phyloP scores from a whole-genome alignment of 139 green algal genomes.

The Asterochloris erici region DNA sequence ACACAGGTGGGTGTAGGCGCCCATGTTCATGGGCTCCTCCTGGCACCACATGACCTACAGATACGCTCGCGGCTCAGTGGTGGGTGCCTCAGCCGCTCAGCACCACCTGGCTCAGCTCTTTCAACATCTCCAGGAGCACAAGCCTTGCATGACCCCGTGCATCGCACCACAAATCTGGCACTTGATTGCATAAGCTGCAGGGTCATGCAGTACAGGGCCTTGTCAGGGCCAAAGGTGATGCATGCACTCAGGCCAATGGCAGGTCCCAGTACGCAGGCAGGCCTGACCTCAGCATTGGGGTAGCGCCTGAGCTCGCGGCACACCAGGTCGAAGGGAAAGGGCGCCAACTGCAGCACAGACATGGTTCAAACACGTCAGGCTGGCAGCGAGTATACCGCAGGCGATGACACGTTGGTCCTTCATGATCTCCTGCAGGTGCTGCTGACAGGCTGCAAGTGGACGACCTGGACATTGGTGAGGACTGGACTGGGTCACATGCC shows the following conservation, averaged over 20 bases:
- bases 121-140: too few species aligned
- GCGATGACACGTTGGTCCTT: too few species aligned
- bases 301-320: slow-evolving; percentile 90
- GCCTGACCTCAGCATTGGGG: slow-evolving; percentile 73
- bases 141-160: too few species aligned
- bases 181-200: too few species aligned
- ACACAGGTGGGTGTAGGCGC: slow-evolving; percentile 84
- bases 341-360: slow-evolving; percentile 69
- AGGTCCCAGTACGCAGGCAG: not conserved
- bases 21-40: slow-evolving; percentile 99
- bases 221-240: not conserved
- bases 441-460: too few species aligned
- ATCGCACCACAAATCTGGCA: too few species aligned
- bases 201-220: too few species aligned
- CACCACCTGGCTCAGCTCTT: not conserved
- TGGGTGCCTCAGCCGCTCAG: not conserved
- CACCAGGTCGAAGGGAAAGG: slow-evolving; percentile 98
- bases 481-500: too few species aligned
- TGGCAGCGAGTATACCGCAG: not conserved
- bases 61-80: too few species aligned
- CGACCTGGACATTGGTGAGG: too few species aligned
- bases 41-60: slow-evolving; percentile 56
- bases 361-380: not conserved
- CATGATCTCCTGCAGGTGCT: too few species aligned
- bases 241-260: not conserved